Percentiles rank a stretch among this genome's conserved stretches.
Conservation (phyloP, 495 filamentous ascomycete species). For the Xylaria intraflava region DNA sequence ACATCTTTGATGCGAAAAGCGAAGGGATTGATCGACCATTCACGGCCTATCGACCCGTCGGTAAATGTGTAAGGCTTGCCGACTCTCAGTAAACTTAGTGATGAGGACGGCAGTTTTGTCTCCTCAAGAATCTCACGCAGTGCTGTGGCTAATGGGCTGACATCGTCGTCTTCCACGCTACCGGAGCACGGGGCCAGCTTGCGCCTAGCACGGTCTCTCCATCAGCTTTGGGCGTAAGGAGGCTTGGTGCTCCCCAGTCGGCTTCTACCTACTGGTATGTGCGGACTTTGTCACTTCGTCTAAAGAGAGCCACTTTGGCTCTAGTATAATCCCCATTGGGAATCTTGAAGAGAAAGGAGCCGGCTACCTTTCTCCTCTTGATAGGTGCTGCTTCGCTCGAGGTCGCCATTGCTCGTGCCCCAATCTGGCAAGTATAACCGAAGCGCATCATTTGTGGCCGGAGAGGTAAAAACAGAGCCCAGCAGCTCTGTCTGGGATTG, state of each 20-base stretch:
- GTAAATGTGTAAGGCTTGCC: conserved; percentile 54
- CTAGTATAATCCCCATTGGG: conserved; percentile 21
- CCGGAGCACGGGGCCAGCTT: conserved; percentile 56
- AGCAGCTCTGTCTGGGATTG: background rate
- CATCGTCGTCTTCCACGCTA: conserved; percentile 46
- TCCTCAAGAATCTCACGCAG: conserved; percentile 60
- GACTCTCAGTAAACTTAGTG: conserved; percentile 45
- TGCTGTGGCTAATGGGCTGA: conserved; percentile 46
- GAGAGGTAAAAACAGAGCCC: background rate
- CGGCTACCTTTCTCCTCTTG: conserved; percentile 45
- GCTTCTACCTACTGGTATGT: conserved; percentile 44
- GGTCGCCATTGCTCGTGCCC: conserved; percentile 1
- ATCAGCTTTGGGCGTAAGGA: background rate
- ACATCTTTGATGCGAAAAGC: conserved; percentile 45
- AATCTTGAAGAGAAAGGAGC: conserved; percentile 49
- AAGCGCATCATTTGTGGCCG: background rate
- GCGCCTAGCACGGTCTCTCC: conserved; percentile 28
- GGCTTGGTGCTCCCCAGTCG: background rate
- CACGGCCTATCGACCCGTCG: conserved; percentile 44
- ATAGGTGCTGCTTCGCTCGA: background rate
- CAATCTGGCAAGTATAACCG: background rate
- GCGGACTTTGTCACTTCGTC: conserved; percentile 49
- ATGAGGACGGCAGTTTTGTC: conserved; percentile 43
- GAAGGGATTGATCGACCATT: conserved; percentile 61
- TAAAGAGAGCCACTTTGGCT: conserved; percentile 50